Evolutionary conservation across 192 early-diverging fungal species (phyloP), one percentile per base, ranked within the genome.

Genomic region (Cetraspora pellucida): DNA sequence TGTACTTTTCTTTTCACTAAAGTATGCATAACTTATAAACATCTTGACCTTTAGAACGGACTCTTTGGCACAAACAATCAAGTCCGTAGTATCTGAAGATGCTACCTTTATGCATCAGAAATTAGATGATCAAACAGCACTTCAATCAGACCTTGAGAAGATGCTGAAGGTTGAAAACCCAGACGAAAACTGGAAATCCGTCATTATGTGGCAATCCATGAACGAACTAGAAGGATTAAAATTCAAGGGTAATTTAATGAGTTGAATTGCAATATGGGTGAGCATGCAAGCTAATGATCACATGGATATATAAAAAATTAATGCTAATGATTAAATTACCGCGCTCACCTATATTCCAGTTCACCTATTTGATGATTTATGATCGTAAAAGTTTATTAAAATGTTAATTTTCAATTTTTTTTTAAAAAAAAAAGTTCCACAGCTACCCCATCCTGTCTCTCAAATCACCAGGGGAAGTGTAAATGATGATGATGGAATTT

Each of bases 221-320:
- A 61, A 76, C 52, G 74, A 66, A 65, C 7, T 52, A 31, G 2
- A 61, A 45, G 49, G 31, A 64, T 25, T 76, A 30, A 76, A 76
- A 76, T 76, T 66, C 31, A 43, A 72, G 57, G 71, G 71, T 72
- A 72, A 10, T 13, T 52, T n/a, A n/a, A n/a, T n/a, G n/a, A n/a
- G n/a, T n/a, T n/a, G n/a, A n/a, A n/a, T n/a, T n/a, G n/a, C n/a
- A n/a, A n/a, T n/a, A n/a, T n/a, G n/a, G n/a, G n/a, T n/a, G n/a
- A n/a, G n/a, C n/a, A n/a, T n/a, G n/a, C n/a, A n/a, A n/a, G n/a
- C n/a, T n/a, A n/a, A n/a, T n/a, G n/a, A n/a, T n/a, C n/a, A n/a
- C n/a, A n/a, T n/a, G n/a, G n/a, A n/a, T n/a, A n/a, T n/a, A n/a
- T n/a, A n/a, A n/a, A n/a, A n/a, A n/a, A n/a, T n/a, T n/a, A n/a